Evolutionary conservation across 805 yeast species (phyloP), one percentile per base, ranked within the genome.

Genomic region (Priceomyces medius): DNA sequence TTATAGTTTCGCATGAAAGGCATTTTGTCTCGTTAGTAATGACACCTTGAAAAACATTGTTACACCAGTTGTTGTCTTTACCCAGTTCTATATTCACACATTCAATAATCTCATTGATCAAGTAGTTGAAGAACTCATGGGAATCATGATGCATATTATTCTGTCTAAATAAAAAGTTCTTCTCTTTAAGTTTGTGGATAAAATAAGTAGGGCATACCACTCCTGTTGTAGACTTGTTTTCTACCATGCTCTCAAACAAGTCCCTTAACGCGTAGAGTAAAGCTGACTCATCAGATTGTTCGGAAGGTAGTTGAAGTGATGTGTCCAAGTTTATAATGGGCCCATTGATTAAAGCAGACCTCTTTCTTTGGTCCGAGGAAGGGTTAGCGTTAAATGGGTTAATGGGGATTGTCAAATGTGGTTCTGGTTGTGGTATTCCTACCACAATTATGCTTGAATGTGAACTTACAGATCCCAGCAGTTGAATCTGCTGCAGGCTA

Each of bases 101-200:
- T 47, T 86, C 89, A 10, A 76, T 66, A 14, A 73, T 71, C 50
- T 68, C 77, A 61, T 93, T 93, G 40, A 93, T 69, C 50, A 90
- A 60, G 56, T 86, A 90, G 59, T 90, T 91, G 57, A 90, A 74
- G 62, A 93, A 93, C 64, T 93, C 99, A 63, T 93, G 99, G 4
- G 98, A 97, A 69, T 93, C 99, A 59, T 93, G 99, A 60, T 93
- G 99, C 96, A 89, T 90, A 50, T 69, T 69, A 32, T 86, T 81
- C 43, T 88, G 83, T 47, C 96, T 73, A 61, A 93, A 93, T 53
- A 91, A 68, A 51, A 82, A 86, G 58, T 91, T 93, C 49, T 87
- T 90, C 42, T 77, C 77, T 59, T 88, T 91, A 41, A 91, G 68
- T 40, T 83, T 83, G 35, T 80, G 83, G 33, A 93, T 78, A 37